phyloP scores from a whole-genome alignment of 1,284 basidiomycete genomes.

The Leccinum angustisporum region DNA sequence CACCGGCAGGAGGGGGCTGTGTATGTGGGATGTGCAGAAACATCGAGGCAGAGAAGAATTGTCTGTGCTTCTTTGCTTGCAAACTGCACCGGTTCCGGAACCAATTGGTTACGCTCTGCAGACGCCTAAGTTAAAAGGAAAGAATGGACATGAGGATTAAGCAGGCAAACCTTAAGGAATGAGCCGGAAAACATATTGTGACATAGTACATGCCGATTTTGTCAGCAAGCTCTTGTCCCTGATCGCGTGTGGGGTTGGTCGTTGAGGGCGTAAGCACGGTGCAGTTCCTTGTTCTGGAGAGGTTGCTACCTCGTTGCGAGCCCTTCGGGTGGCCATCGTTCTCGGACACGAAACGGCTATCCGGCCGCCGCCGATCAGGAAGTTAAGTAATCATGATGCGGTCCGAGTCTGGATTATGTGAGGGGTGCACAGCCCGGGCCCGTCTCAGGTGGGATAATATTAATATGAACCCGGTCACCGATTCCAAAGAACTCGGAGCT shows the following conservation, averaged over 20 bases:
- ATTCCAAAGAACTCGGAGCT: constrained; percentile 7
- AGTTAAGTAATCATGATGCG: constrained; percentile 10
- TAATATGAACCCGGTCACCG: constrained; percentile 12
- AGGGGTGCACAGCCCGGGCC: constrained; percentile 29
- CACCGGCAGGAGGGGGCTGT: constrained; percentile 15
- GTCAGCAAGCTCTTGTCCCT: constrained; percentile 60
- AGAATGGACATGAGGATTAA: constrained; percentile 14
- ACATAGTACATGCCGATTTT: constrained; percentile 68
- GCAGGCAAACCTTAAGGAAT: constrained; percentile 9
- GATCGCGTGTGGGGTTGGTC: constrained; percentile 64
- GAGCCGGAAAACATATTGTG: constrained; percentile 1
- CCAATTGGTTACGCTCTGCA: constrained; percentile 79
- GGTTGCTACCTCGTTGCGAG: constrained; percentile 39
- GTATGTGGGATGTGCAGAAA: constrained; percentile 21
- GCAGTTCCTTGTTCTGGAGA: constrained; percentile 64
- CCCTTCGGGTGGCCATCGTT: constrained; percentile 35
- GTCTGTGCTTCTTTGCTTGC: constrained; percentile 61
- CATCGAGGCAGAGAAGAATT: constrained; percentile 36
- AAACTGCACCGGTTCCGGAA: constrained; percentile 76
- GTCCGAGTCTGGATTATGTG: constrained; percentile 33
- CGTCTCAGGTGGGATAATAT: constrained; percentile 33
- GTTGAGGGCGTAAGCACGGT: constrained; percentile 58
- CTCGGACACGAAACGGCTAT: constrained; percentile 38
- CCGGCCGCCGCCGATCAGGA: constrained; percentile 25
- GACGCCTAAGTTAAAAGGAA: constrained; percentile 48